Conservation (phyloP, 257 asterid species). For the Prunella vulgaris region DNA sequence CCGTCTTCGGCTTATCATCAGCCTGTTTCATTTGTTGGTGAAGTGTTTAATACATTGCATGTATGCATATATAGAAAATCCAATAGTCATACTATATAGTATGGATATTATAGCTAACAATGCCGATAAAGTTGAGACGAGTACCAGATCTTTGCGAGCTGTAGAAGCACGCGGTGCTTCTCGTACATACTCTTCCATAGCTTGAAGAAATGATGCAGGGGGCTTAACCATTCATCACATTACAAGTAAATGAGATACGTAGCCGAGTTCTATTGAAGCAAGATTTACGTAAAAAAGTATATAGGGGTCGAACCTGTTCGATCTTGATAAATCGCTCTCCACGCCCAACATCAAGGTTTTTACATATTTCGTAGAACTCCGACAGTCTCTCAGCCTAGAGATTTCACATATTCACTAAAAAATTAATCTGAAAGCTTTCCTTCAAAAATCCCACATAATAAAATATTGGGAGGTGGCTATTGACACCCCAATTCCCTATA, state of each 20-base stretch:
- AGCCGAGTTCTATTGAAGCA: background rate
- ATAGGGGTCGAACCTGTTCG: conserved; percentile 66
- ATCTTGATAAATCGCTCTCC: conserved; percentile 90
- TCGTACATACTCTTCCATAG: conserved; percentile 97
- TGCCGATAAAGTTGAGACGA: conserved; percentile 20
- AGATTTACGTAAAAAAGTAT: background rate
- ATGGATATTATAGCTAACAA: no score
- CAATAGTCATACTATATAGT: background rate
- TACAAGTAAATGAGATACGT: conserved; percentile 20
- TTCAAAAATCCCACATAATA: background rate
- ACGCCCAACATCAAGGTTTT: conserved; percentile 79
- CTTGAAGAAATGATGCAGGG: conserved; percentile 89
- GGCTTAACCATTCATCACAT: conserved; percentile 52
- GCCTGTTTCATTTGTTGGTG: conserved; percentile 22
- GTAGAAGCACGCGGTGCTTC: conserved; percentile 89
- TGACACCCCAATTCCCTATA: background rate
- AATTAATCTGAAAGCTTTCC: background rate
- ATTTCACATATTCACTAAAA: conserved; percentile 15
- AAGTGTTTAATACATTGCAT: background rate
- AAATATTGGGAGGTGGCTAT: background rate
- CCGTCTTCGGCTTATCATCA: conserved; percentile 66
- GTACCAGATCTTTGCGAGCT: conserved; percentile 69
- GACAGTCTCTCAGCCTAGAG: conserved; percentile 89
- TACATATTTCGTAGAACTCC: conserved; percentile 86
- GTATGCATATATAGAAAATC: background rate